phyloP scores from a whole-genome alignment of 1,284 basidiomycete genomes.

The Afroboletus lepidellus region DNA sequence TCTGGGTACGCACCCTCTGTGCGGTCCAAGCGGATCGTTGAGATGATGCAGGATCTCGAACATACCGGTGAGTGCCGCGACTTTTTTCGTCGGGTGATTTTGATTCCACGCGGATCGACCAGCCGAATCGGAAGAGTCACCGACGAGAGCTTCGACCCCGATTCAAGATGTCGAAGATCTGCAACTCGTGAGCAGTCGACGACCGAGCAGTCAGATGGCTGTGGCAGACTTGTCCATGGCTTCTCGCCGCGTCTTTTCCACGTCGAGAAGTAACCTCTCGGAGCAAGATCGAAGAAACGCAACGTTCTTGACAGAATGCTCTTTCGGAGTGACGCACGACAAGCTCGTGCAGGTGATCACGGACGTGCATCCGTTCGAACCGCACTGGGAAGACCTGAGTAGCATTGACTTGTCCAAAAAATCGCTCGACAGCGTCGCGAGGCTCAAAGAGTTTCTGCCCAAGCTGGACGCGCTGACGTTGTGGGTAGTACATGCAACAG shows the following conservation, averaged over 20 bases:
- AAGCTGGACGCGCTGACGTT: constrained; percentile 77
- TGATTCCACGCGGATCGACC: not conserved
- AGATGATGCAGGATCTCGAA: constrained; percentile 72
- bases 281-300: constrained; percentile 48
- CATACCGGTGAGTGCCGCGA: constrained; percentile 52
- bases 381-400: constrained; percentile 85
- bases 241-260: constrained; percentile 47
- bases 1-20: constrained; percentile 52
- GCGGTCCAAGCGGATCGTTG: constrained; percentile 75
- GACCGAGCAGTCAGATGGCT: constrained; percentile 34
- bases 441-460: constrained; percentile 93
- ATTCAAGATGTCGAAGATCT: constrained; percentile 43
- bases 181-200: constrained; percentile 44
- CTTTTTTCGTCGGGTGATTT: not conserved
- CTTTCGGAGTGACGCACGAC: constrained; percentile 91
- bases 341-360: constrained; percentile 90
- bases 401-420: constrained; percentile 79
- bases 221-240: constrained; percentile 29
- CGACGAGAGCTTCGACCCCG: constrained; percentile 58
- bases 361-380: constrained; percentile 93
- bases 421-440: constrained; percentile 84
- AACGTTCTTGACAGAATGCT: constrained; percentile 93
- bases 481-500: constrained; percentile 47
- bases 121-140: constrained; percentile 52
- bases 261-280: constrained; percentile 40